Evolutionary conservation across 306 rosid genomes (phyloP), one percentile per base, ranked within the genome.

Genomic region (Malus asiatica): DNA sequence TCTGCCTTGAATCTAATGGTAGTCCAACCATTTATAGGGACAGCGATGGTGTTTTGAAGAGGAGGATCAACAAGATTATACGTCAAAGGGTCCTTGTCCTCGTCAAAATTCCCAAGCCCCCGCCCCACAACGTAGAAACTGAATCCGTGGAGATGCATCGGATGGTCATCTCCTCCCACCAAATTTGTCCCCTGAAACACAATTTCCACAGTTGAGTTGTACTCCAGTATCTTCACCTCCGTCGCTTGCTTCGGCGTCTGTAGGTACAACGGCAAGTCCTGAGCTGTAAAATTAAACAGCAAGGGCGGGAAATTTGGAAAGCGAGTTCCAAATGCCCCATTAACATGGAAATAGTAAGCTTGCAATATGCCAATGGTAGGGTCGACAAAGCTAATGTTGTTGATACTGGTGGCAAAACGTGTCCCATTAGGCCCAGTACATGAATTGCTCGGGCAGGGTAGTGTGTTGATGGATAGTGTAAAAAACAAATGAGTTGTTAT

Each of bases 31-130:
- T 73, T 69, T 2, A 77, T 3, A 45, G 85, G 85, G 61, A 82
- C 79, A 46, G 64, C 65, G 19, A 77, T 40, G 23, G 85, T 77
- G 76, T 82, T 82, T 6, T 11, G 66, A 4, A 77, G 64, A 38
- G 85, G 82, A 67, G 85, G 85, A 55, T 82, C 79, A 9, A 82
- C 82, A 14, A 77, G 79, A 35, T 82, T 82, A 46, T 67, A 82
- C 1, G 25, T 55, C 76, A 68, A 63, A 51, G 82, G 82, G 53
- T 77, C 85, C 55, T 67, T 82, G 1, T 20, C 76, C 62, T 78
- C 30, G 73, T 82, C 76, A 64, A 82, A 82, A 73, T 78, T 78
- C 13, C 83, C 86, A 33, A 70, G 64, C 5, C 83, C 83, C 20
- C 11, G 19, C 11, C 79, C 83, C 15, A 82, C 77, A 0, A 78